A percentile compares a stretch with the other conserved stretches of the same genome.
These are phyloP conservation scores for Fraxinus sp. DNA, from an alignment of 305 asterid species.

Conservation along the genomic window DNA sequence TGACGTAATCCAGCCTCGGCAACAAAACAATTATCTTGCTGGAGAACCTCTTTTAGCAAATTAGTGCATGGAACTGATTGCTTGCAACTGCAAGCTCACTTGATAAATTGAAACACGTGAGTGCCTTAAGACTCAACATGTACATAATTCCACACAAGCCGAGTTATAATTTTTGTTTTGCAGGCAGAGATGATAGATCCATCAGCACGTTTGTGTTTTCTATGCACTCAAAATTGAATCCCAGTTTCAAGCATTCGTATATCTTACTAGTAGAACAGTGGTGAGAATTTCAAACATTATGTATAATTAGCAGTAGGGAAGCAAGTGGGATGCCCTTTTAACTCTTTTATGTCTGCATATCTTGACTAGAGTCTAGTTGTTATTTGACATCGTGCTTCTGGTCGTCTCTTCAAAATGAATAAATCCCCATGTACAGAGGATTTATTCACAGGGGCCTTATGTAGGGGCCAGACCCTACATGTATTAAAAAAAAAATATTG, in stretches of 20 bases:
- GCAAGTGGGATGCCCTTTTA: not conserved
- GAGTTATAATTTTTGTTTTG: not conserved
- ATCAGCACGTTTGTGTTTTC: not conserved
- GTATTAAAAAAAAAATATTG: no score
- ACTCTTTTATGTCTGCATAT: not conserved
- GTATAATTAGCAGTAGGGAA: not conserved
- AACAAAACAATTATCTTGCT: conserved; percentile 13
- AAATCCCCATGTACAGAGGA: no score
- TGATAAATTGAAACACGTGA: not conserved
- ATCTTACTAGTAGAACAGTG: not conserved
- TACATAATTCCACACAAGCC: not conserved
- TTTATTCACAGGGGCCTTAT: no score
- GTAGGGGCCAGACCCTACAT: no score
- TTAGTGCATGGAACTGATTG: not conserved
- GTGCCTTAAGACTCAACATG: not conserved
- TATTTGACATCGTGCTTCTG: not conserved
- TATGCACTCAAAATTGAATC: not conserved
- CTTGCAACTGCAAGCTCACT: not conserved
- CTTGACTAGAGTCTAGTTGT: not conserved
- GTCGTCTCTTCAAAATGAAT: not conserved
- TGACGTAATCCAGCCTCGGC: conserved; percentile 1
- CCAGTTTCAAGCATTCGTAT: not conserved
- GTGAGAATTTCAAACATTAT: not conserved
- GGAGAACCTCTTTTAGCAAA: not conserved
- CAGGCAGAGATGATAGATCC: not conserved